These are phyloP conservation scores for Kodamaea alishanica DNA, from an alignment of 1,139 yeast genomes.

Conservation along the genomic window DNA sequence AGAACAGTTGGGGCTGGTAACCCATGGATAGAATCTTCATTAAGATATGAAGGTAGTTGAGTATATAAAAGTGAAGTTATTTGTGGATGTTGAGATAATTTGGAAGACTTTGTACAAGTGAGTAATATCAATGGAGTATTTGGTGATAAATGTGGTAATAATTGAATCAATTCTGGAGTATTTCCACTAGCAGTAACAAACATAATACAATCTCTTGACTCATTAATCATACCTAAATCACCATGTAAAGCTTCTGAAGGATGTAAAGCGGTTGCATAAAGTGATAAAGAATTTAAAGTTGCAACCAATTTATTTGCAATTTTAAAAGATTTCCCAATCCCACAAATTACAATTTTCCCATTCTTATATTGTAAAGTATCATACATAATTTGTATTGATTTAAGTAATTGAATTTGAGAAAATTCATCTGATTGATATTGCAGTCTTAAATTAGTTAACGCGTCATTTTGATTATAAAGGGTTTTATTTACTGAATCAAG, in stretches of 20 bases:
- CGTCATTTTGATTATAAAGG: conserved; percentile 32
- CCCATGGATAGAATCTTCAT: conserved; percentile 70
- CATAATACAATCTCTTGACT: conserved; percentile 56
- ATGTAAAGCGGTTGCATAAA: conserved; percentile 65
- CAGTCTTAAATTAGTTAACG: conserved; percentile 26
- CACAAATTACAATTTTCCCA: conserved; percentile 73
- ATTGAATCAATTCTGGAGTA: conserved; percentile 66
- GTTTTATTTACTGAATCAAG: conserved; percentile 29
- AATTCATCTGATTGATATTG: conserved; percentile 35
- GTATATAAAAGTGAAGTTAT: conserved; percentile 56
- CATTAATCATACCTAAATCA: conserved; percentile 69
- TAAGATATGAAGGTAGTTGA: conserved; percentile 52
- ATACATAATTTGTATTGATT: conserved; percentile 50
- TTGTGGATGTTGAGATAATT: conserved; percentile 42
- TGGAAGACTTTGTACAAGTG: conserved; percentile 55
- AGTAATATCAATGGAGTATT: conserved; percentile 56
- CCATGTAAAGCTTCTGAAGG: conserved; percentile 92
- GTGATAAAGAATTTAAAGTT: conserved; percentile 73
- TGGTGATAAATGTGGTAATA: conserved; percentile 56
- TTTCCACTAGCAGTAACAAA: conserved; percentile 80
- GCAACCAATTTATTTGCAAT: conserved; percentile 78
- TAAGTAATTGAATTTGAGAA: conserved; percentile 48
- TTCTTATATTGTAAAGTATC: conserved; percentile 40
- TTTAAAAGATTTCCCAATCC: conserved; percentile 82
- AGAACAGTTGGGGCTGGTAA: conserved; percentile 86